Percentiles rank a stretch among this genome's conserved stretches.
These are phyloP conservation scores for Podila epicladia DNA, from an alignment of 192 early-diverging fungal species.

Conservation along the genomic window DNA sequence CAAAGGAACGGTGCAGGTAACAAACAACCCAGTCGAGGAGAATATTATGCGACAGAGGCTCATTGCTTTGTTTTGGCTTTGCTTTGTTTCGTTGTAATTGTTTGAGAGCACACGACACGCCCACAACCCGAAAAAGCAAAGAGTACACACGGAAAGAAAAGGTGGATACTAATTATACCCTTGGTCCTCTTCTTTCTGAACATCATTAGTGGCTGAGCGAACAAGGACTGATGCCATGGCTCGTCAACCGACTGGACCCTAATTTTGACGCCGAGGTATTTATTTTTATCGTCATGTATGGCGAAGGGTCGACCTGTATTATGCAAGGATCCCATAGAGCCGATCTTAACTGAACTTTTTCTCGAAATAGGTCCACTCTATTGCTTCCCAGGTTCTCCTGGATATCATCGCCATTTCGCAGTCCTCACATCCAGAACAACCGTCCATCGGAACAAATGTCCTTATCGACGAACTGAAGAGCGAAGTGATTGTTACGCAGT, in stretches of 20 bases:
- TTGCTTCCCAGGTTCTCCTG: conserved; percentile 81
- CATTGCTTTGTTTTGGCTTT: too few relatives aligned
- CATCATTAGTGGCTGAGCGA: conserved; percentile 83
- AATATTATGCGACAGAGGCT: background rate
- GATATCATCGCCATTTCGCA: conserved; percentile 88
- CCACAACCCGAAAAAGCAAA: too few relatives aligned
- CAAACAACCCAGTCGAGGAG: background rate
- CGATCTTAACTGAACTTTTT: background rate
- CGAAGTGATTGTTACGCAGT: conserved; percentile 76
- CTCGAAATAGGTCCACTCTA: conserved; percentile 70
- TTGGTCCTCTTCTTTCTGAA: background rate
- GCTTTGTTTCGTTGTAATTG: too few relatives aligned
- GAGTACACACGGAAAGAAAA: background rate
- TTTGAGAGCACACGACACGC: too few relatives aligned
- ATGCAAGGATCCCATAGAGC: too few relatives aligned
- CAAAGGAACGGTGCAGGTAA: conserved; percentile 83
- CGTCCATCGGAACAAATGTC: conserved; percentile 71
- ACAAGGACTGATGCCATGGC: conserved; percentile 77
- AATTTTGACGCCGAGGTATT: conserved; percentile 79
- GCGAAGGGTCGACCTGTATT: background rate
- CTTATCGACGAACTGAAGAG: conserved; percentile 78
- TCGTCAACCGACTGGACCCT: conserved; percentile 86
- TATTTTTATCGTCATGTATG: background rate
- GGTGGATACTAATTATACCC: background rate
- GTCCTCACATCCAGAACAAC: conserved; percentile 71